Evolutionary conservation across 2,329 filamentous ascomycete genomes (phyloP).

Genomic region (Aspergillus sp.): DNA sequence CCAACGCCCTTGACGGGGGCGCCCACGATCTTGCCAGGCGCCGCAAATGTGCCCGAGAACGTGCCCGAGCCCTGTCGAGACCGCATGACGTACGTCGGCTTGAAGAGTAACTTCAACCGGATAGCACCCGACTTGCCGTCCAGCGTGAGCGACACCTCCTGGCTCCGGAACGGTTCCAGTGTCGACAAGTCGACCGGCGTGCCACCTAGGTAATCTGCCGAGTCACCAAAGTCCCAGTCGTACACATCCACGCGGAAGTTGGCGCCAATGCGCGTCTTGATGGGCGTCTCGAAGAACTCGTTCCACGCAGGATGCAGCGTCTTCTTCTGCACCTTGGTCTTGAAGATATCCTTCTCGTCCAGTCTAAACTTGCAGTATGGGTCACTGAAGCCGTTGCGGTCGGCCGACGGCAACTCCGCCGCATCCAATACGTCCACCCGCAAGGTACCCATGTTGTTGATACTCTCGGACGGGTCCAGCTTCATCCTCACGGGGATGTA

Average conservation of each 20-base stretch:
- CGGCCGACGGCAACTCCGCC: constrained; percentile 78
- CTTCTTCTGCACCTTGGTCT: constrained; percentile 95
- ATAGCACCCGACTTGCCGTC: constrained; percentile 86
- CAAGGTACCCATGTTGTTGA: constrained; percentile 96
- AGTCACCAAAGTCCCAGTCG: constrained; percentile 96
- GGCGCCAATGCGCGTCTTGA: constrained; percentile 76
- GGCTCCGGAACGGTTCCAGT: constrained; percentile 75
- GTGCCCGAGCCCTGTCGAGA: constrained; percentile 84
- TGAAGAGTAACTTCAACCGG: constrained; percentile 79
- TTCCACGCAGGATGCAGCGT: constrained; percentile 93
- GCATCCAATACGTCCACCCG: constrained; percentile 90
- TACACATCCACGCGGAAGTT: constrained; percentile 77
- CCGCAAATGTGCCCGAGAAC: constrained; percentile 81
- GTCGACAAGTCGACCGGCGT: constrained; percentile 66
- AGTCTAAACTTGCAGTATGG: constrained; percentile 93
- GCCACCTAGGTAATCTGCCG: constrained; percentile 80
- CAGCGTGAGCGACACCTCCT: constrained; percentile 65
- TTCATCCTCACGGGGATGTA: constrained; percentile 92
- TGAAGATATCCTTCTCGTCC: constrained; percentile 83
- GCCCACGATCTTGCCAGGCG: constrained; percentile 82
- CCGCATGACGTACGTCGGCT: constrained; percentile 81
- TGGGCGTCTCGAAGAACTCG: constrained; percentile 78
- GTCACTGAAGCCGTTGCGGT: constrained; percentile 93
- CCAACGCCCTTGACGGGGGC: constrained; percentile 91
- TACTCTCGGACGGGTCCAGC: constrained; percentile 88